Percentiles rank a stretch among this genome's conserved stretches.
phyloP scores from a whole-genome alignment of 371 early-diverging fungal genomes.

The Amoeboaphelidium protococcarum region DNA sequence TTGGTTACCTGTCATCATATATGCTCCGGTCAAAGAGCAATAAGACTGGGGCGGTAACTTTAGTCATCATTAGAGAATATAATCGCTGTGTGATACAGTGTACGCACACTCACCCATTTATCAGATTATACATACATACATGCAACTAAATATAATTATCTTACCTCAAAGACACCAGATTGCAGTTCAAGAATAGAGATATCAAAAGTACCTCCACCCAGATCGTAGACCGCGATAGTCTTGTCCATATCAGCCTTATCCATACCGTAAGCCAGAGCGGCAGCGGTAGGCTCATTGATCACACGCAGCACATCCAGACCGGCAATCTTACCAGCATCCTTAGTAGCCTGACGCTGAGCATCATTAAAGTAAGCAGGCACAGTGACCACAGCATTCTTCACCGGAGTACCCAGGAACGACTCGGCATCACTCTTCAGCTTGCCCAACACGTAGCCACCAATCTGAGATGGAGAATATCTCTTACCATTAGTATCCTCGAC shows the following conservation, averaged over 20 bases:
- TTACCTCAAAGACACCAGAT: constrained; percentile 83
- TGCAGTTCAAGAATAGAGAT: constrained; percentile 92
- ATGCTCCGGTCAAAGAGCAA: too few species aligned
- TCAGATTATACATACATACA: too few species aligned
- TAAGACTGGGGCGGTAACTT: not conserved
- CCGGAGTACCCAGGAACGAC: constrained; percentile 48
- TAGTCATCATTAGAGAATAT: not conserved
- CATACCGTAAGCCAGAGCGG: constrained; percentile 93
- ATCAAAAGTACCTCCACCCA: constrained; percentile 99
- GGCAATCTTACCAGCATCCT: constrained; percentile 89
- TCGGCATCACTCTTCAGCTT: constrained; percentile 93
- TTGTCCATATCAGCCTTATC: constrained; percentile 63
- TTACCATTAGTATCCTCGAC: constrained; percentile 60
- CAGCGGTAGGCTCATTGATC: constrained; percentile 98
- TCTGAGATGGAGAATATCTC: constrained; percentile 81
- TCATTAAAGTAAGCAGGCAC: constrained; percentile 65
- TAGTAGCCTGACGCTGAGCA: constrained; percentile 95
- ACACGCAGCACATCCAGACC: constrained; percentile 90
- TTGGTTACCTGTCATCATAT: too few species aligned
- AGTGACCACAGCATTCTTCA: constrained; percentile 67
- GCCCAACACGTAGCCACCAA: constrained; percentile 71
- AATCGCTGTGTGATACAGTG: too few species aligned
- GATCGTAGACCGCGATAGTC: constrained; percentile 91
- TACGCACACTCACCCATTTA: too few species aligned
- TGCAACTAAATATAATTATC: not conserved